These are phyloP conservation scores for Casuarina glauca DNA, from an alignment of 306 rosid genomes.

Conservation along the genomic window DNA sequence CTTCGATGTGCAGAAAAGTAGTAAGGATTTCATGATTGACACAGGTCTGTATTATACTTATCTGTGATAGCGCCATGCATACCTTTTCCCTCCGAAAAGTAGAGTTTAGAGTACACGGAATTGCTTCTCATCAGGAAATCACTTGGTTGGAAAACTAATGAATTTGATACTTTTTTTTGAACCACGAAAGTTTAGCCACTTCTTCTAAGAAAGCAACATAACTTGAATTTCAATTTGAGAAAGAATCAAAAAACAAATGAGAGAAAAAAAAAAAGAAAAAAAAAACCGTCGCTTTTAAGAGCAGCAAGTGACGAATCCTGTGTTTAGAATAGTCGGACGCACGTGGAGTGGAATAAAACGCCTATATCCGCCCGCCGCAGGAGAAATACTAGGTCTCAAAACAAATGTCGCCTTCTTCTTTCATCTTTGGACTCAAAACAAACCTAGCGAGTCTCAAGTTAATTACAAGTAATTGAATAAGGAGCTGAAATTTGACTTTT, in stretches of 20 bases:
- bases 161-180: too few species aligned
- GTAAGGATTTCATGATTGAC: too few species aligned
- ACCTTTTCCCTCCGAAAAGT: not conserved
- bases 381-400: constrained; percentile 22
- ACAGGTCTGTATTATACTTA: not conserved
- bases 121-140: too few species aligned
- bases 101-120: too few species aligned
- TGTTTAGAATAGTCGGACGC: constrained; percentile 41
- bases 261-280: not conserved
- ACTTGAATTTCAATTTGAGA: not conserved
- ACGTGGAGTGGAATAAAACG: constrained; percentile 33
- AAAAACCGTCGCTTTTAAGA: constrained; percentile 23
- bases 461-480: not conserved
- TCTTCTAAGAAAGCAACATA: not conserved
- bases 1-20: too few species aligned
- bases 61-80: too few species aligned
- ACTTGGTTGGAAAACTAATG: too few species aligned
- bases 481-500: too few species aligned
- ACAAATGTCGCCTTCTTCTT: constrained; percentile 24
- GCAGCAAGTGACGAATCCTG: not conserved
- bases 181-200: not conserved
- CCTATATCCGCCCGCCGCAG: constrained; percentile 27
- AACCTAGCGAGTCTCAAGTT: too few species aligned
- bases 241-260: not conserved
- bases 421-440: not conserved